phyloP scores from a whole-genome alignment of 2,329 filamentous ascomycete genomes.

The Penicillium janthinellum region DNA sequence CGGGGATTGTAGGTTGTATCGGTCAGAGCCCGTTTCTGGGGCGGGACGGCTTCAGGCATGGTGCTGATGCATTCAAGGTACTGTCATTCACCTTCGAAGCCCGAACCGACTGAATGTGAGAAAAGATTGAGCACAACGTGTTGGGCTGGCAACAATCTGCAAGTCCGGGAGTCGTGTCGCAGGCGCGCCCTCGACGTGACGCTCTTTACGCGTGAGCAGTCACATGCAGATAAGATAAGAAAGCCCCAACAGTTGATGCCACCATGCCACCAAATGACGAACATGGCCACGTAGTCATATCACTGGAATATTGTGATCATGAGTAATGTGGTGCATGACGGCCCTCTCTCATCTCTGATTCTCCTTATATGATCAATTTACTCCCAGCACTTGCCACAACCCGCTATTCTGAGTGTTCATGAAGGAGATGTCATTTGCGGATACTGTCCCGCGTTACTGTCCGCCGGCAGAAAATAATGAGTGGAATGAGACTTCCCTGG shows the following conservation, averaged over 20 bases:
- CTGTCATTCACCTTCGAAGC: background rate
- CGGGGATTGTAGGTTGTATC: conserved; percentile 66
- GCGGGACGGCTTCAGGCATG: conserved; percentile 49
- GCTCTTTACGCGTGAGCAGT: conserved; percentile 29
- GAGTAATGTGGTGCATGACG: background rate
- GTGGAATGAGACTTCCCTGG: conserved; percentile 6
- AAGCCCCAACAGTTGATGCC: background rate
- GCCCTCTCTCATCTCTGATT: background rate
- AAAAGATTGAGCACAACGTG: conserved; percentile 9
- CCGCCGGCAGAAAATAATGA: conserved; percentile 19
- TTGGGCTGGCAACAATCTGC: conserved; percentile 19
- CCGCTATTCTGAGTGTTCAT: background rate
- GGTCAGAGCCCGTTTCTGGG: conserved; percentile 73
- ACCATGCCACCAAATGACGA: background rate
- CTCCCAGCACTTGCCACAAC: background rate
- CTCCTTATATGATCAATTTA: background rate
- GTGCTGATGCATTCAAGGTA: conserved; percentile 21
- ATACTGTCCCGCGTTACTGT: conserved; percentile 1
- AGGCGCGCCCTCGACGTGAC: conserved; percentile 30
- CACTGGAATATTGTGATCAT: background rate
- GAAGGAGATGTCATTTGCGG: background rate
- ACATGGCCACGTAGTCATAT: background rate
- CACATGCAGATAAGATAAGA: conserved; percentile 27
- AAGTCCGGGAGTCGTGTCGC: conserved; percentile 21
- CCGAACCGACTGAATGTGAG: background rate